Evolutionary conservation across 2,329 filamentous ascomycete genomes (phyloP), one percentile per base, ranked within the genome.

Genomic region (Lachnellula cervina): DNA sequence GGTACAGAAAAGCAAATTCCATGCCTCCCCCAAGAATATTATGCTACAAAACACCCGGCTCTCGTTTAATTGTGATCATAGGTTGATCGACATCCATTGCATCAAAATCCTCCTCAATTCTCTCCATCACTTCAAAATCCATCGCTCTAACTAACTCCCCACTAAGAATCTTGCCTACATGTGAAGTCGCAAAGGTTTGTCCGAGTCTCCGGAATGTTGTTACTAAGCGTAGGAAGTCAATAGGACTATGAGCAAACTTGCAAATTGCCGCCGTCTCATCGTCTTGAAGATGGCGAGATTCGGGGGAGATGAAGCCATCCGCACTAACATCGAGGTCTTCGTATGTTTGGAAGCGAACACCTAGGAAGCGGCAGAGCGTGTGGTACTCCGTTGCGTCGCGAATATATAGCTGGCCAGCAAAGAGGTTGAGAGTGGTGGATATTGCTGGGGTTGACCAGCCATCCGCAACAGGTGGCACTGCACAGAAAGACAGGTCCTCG

Each of bases 351-450:
- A 68, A 73, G 0, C 73, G 68, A 0, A 87, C 63, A 0, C 82
- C 79, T 0, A 88, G 69, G 42, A 76, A 77, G 1, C 72, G 65
- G 57, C 82, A 86, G 0, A 78, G 64, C 1, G 71, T 66, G 0
- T 66, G 59, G 58, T 89, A 90, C 52, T 88, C 78, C 0, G 70
- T 56, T 44, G 75, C 80, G 0, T 73, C 76, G 0, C 66, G 68
- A 9, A 89, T 72, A 61, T 89, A 90, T 0, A 89, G 73, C 53
- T 87, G 83, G 0, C 87, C 87, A 0, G 87, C 74, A 53, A 90
- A 89, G 0, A 90, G 69, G 44, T 87, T 86, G 0, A 90, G 74
- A 54, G 11, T 81, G 74, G 0, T 74, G 69, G 0, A 71, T 66
- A 0, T 51, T n/a, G 0, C 13, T 25, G 62, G 66, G 13, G 60